Percentiles rank a stretch among this genome's conserved stretches.
Conservation (phyloP, 495 filamentous ascomycete species). For the Annulohypoxylon maeteangense region DNA sequence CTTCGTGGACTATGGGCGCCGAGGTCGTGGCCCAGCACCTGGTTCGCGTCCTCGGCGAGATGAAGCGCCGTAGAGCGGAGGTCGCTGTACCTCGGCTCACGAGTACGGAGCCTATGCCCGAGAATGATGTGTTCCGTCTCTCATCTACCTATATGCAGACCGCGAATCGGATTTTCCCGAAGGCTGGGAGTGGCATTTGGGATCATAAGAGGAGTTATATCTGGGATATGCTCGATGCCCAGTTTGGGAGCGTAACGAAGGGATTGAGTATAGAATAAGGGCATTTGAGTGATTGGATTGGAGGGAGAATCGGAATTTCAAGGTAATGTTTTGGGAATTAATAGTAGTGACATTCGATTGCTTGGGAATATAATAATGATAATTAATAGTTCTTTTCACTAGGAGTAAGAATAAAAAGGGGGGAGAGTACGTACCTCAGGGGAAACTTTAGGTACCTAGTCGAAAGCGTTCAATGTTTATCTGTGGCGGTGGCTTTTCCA, state of each 20-base stretch:
- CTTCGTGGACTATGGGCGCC: slow-evolving; percentile 57
- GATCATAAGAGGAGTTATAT: slow-evolving; percentile 18
- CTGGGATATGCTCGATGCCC: slow-evolving; percentile 5
- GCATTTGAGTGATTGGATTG: too few relatives aligned
- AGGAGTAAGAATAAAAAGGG: neutral
- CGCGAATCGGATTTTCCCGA: slow-evolving; percentile 42
- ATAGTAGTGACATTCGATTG: neutral
- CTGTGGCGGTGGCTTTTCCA: too few relatives aligned
- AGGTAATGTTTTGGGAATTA: neutral
- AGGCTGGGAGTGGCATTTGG: slow-evolving; percentile 23
- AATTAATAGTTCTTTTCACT: neutral
- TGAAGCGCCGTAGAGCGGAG: slow-evolving; percentile 23
- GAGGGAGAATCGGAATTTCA: neutral
- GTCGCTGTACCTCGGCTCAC: slow-evolving; percentile 35
- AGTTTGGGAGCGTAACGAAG: slow-evolving; percentile 1
- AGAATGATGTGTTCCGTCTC: slow-evolving; percentile 23
- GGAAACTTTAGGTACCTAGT: too few relatives aligned
- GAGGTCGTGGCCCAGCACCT: slow-evolving; percentile 48
- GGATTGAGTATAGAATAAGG: slow-evolving; percentile 4
- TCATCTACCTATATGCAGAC: slow-evolving; percentile 45
- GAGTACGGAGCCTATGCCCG: neutral
- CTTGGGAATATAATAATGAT: neutral
- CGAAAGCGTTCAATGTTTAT: too few relatives aligned
- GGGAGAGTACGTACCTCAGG: too few relatives aligned
- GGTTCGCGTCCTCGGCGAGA: slow-evolving; percentile 46